Base-by-base conservation (phyloP, 805 yeast species). In the Starmerella stellata region DNA sequence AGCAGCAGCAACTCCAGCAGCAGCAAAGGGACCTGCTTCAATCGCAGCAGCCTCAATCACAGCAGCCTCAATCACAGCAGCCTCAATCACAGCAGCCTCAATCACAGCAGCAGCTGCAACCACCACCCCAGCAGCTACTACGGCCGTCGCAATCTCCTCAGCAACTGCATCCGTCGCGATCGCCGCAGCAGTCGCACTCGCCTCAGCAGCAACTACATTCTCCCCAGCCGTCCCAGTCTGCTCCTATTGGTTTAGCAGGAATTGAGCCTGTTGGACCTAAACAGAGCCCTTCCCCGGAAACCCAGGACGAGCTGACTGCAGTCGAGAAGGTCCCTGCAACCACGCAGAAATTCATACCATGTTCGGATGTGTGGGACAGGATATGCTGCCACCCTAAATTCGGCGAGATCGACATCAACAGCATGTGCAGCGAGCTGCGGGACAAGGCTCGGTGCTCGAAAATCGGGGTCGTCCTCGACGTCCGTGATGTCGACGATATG, bases 281-380 rank as follows among this genome's bases (percentile, higher is more conserved):
- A 23, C 25, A 7, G 7, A 11, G 25, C 25, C 7, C 9, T 11
- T 23, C 25, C 7, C 9, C 25, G 7, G 25, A 11, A 23, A 7
- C 25, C 25, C n/a, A n/a, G n/a, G n/a, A n/a, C n/a, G n/a, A n/a
- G n/a, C n/a, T n/a, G n/a, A n/a, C n/a, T n/a, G n/a, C 7, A 15
- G 32, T 8, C 14, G 32, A 29, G 32, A 44, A 48, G 7, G 59
- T 58, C 18, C 60, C 62, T 3, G 55, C 52, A 3, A 43, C 47
- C 5, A 39, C 45, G 17, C 44, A 49, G 28, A 52, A 49, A 41
- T 46, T 56, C 48, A 60, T 78, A 59, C 73, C 72, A 52, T 90
- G 98, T 58, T 72, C 93, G 0, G 95, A 83, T 49, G 77, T 87
- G 14, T 90, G 98, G 98, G 96, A 87, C 58, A 70, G 96, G 53